Evolutionary conservation across 176 grass and related monocot species (phyloP), one percentile per base, ranked within the genome.

Genomic region (Miscanthus lutarioriparius): DNA sequence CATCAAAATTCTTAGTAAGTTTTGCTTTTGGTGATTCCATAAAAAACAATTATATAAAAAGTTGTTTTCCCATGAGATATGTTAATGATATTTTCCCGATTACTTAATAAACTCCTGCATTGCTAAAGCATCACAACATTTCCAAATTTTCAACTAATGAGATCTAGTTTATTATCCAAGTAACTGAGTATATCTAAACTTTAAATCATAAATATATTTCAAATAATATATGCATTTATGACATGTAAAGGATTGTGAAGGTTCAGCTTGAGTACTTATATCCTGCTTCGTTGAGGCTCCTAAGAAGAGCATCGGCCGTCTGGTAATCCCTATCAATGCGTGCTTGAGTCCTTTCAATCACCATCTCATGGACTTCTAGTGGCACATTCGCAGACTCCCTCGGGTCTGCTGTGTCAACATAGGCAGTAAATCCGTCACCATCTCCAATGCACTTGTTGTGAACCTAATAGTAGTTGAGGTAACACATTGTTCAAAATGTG

Each of bases 401-500:
- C 0, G 79, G 91, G 48, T 86, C 79, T 3, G 74, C 59, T 49
- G 88, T 81, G 64, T 87, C 70, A 53, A 90, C 88, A 49, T 84
- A 90, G 20, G 86, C 88, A 12, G 86, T 86, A 17, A 93, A 80
- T 19, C 91, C 88, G 11, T 93, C 91, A 0, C 91, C 91, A 77
- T 93, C 91, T 36, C 75, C 88, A 53, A 93, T 82, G 77, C 62
- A 73, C 19, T 51, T 80, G 17, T 53, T 62, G 49, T 77, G 35
- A 44, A 88, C 70, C 91, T 90, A 47, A 74, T 41, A 76, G 37
- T n/a, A 78, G 22, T 33, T 70, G 13, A 59, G 8, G 54, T 59
- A 62, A 77, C 40, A 16, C 25, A 80, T 16, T 47, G 62, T 51
- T 83, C n/a, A 78, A 78, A 32, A 70, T 37, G 5, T 73, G 54